Evolutionary conservation across 768 basidiomycete species (phyloP).

Genomic region (Crucibulum laeve): DNA sequence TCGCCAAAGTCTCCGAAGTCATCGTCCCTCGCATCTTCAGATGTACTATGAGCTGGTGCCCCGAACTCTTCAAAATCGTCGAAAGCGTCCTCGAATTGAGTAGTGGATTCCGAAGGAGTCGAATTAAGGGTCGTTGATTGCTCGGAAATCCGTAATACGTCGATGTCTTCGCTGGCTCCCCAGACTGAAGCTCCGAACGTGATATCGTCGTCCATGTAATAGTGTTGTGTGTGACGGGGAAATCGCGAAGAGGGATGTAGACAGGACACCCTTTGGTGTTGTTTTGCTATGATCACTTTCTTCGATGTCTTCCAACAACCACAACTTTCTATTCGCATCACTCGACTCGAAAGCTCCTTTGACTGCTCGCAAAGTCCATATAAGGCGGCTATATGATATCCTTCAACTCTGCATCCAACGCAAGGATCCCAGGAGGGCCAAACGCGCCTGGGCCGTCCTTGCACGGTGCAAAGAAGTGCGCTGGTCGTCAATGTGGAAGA

Average conservation of each 20-base stretch:
- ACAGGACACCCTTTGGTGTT: constrained; percentile 27
- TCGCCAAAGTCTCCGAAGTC: constrained; percentile 89
- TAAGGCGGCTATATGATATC: constrained; percentile 72
- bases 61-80: constrained; percentile 67
- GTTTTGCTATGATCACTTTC: constrained; percentile 18
- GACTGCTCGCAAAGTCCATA: constrained; percentile 64
- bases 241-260: background rate
- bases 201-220: constrained; percentile 65
- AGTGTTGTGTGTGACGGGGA: constrained; percentile 4
- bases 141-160: constrained; percentile 22
- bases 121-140: constrained; percentile 16
- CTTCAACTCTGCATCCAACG: constrained; percentile 69
- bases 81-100: constrained; percentile 31
- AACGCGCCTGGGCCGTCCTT: constrained; percentile 70
- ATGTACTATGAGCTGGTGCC: constrained; percentile 34
- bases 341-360: constrained; percentile 42
- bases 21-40: constrained; percentile 53
- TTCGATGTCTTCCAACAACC: constrained; percentile 25
- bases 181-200: constrained; percentile 72
- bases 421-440: constrained; percentile 59
- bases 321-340: constrained; percentile 60
- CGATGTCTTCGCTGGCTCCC: constrained; percentile 42
- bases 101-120: constrained; percentile 19
- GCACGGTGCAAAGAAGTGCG: constrained; percentile 72
- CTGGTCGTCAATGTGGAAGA: constrained; percentile 72